Conservation (phyloP, 106 monocot species). For the Dioscorea dumetorum region DNA sequence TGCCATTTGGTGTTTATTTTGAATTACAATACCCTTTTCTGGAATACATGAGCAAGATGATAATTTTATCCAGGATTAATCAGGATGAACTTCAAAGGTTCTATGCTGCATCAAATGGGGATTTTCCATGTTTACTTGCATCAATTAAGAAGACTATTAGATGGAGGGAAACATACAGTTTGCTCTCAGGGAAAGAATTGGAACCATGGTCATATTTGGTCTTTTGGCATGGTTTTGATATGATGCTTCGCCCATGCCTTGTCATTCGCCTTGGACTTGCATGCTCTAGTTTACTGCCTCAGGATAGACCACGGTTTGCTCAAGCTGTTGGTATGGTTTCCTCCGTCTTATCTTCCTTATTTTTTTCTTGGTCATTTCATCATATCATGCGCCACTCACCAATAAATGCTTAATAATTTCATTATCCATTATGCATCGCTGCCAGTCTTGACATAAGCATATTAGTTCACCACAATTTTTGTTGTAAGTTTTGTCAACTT, state of each 20-base stretch:
- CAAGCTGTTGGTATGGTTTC: constrained; percentile 69
- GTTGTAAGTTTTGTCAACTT: neutral
- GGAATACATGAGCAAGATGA: neutral
- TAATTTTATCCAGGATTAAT: constrained; percentile 48
- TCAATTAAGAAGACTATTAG: constrained; percentile 79
- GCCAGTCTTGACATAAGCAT: no score
- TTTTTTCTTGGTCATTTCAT: neutral
- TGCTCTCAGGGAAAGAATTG: constrained; percentile 78
- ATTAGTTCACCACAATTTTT: neutral
- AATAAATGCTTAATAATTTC: neutral
- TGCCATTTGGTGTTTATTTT: neutral
- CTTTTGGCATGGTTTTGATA: constrained; percentile 94
- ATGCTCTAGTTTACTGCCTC: constrained; percentile 55
- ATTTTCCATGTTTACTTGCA: constrained; percentile 46
- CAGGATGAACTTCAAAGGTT: constrained; percentile 79
- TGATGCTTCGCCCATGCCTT: constrained; percentile 69
- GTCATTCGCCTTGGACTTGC: constrained; percentile 86
- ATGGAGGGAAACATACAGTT: constrained; percentile 81
- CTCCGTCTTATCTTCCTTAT: neutral
- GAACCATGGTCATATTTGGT: constrained; percentile 81
- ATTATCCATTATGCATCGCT: neutral
- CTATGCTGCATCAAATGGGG: constrained; percentile 60
- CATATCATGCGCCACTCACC: neutral
- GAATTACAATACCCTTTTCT: neutral
- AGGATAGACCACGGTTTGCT: constrained; percentile 68